Percentiles rank a stretch among this genome's conserved stretches.
These are phyloP conservation scores for Castanea crenata DNA, from an alignment of 306 rosid species.

Conservation along the genomic window DNA sequence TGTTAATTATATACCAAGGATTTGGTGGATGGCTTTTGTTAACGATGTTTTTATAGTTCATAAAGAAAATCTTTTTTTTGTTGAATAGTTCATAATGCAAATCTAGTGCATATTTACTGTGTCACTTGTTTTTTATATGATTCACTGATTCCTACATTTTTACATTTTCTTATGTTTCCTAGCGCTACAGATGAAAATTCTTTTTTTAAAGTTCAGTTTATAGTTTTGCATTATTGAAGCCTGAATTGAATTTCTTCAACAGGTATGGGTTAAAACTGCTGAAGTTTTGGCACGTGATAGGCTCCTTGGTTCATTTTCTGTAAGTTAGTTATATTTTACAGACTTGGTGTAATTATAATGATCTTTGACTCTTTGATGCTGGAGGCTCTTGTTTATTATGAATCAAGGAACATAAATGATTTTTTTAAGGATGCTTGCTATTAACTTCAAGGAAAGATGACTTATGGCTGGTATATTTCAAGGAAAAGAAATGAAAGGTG, in stretches of 20 bases:
- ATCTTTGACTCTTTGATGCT: constrained; percentile 2
- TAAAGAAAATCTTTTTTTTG: too few relatives aligned
- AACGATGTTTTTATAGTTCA: background rate
- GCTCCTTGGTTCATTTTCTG: constrained; percentile 91
- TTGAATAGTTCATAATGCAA: background rate
- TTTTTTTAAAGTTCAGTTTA: constrained; percentile 5
- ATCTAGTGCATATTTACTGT: background rate
- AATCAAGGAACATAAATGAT: background rate
- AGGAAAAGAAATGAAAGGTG: background rate
- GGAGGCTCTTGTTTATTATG: constrained; percentile 2
- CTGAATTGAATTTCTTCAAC: constrained; percentile 20
- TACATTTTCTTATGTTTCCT: background rate
- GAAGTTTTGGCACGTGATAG: constrained; percentile 87
- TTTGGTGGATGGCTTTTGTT: background rate
- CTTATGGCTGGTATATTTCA: background rate
- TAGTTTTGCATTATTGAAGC: constrained; percentile 9
- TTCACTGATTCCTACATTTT: background rate
- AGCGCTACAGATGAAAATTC: background rate
- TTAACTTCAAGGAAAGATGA: background rate
- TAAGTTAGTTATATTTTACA: constrained; percentile 36
- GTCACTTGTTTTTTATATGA: background rate
- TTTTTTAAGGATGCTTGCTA: background rate
- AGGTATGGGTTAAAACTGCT: constrained; percentile 97
- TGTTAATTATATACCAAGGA: background rate
- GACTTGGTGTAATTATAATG: background rate